Base-by-base conservation (phyloP, 805 yeast species). In the Cyberlindnera maritima region DNA sequence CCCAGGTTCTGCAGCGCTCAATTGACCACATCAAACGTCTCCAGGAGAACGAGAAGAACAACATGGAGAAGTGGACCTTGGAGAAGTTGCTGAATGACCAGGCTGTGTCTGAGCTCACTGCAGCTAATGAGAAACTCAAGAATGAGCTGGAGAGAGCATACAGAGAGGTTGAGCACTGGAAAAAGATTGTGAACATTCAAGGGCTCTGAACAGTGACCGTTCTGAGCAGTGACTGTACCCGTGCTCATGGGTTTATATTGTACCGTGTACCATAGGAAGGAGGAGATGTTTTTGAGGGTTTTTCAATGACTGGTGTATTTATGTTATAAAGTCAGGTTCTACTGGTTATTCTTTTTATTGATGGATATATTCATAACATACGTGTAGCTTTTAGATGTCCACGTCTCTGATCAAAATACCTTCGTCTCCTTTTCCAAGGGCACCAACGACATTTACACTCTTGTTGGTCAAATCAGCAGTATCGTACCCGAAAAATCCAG, bases 81-180 rank as follows among this genome's bases (percentile, higher is more conserved):
- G 97, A 92, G 67, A 92, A 92, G 70, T 76, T 94, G 52, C 75
- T 90, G 53, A 85, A 92, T 32, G 97, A 91, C 65, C 98, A 92
- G 69, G 90, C 92, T 12, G 85, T 90, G 43, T 80, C 85, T 52
- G 96, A 91, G 67, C 76, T 92, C 56, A 79, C 87, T 44, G 82
- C 87, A 36, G 81, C 90, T 13, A 92, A 91, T 70, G 96, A 89
- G 60, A 86, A 88, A 67, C 76, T 92, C 64, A 90, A 89, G 69
- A 77, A 76, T 45, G 97, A 91, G 69, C 77, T 92, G 59, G 96
- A 88, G 57, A 83, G 88, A 62, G 95, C 97, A 14, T 92, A 92
- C 74, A 77, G 96, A 56, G 97, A 91, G 63, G 83, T 87, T 47
- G 97, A 92, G 63, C 83, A 78, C 52, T 85, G 90, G 82, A 87